These are phyloP conservation scores for Fermentozyma sake DNA, from an alignment of 1,139 yeast species.

Conservation along the genomic window DNA sequence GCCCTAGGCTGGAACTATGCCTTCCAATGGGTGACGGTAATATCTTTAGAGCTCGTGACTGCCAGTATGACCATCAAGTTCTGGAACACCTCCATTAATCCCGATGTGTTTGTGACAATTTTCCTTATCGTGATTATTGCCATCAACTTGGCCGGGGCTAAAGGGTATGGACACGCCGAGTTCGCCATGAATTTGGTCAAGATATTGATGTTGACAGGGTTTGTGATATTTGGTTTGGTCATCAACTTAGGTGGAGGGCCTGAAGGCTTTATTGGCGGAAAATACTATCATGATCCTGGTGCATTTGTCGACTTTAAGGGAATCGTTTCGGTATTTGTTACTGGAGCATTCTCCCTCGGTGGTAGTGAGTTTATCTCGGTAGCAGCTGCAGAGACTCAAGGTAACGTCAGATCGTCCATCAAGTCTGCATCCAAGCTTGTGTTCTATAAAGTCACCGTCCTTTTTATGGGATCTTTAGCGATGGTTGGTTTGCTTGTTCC, in stretches of 20 bases:
- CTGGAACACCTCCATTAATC: constrained; percentile 23
- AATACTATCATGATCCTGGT: constrained; percentile 26
- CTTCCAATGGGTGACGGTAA: constrained; percentile 31
- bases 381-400: constrained; percentile 18
- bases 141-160: constrained; percentile 25
- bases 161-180: constrained; percentile 31
- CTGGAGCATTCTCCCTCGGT: constrained; percentile 36
- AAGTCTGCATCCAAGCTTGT: constrained; percentile 20
- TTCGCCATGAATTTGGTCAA: constrained; percentile 21
- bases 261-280: constrained; percentile 24
- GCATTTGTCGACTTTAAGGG: constrained; percentile 36
- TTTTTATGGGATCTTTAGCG: constrained; percentile 20
- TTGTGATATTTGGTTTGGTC: constrained; percentile 26
- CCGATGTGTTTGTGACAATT: constrained; percentile 27
- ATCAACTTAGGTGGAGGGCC: constrained; percentile 26
- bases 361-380: constrained; percentile 26
- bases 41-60: constrained; percentile 34
- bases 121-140: constrained; percentile 20
- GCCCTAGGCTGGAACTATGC: constrained; percentile 37
- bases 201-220: constrained; percentile 19
- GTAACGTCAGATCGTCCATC: constrained; percentile 19
- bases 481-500: constrained; percentile 24
- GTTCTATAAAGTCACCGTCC: constrained; percentile 18
- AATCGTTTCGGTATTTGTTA: constrained; percentile 34
- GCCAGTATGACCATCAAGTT: constrained; percentile 34